Evolutionary conservation across 2,329 filamentous ascomycete species (phyloP), one percentile per base, ranked within the genome.

Genomic region (Arthrinium phaeospermum): DNA sequence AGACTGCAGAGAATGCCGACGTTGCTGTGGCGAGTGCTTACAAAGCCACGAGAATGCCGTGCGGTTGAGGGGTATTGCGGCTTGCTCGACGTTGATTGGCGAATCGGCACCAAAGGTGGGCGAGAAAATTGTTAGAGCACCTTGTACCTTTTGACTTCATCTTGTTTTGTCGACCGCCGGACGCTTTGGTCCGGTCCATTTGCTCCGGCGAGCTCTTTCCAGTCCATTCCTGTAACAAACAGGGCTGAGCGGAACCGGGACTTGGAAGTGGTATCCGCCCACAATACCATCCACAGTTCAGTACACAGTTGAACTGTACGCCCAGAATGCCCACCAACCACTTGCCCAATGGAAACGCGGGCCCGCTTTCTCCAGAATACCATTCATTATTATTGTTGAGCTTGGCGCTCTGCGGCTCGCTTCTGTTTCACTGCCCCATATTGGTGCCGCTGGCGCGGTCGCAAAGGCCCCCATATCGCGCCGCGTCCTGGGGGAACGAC

Each of bases 101-200:
- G 24, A 49, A 37, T n/a, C 8, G 3, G 16, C 0, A 10, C 8
- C 8, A 2, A 13, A 22, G 1, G 45, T 22, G 27, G 24, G 30
- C 19, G 67, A 16, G 24, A 57, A 70, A 76, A 76, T 76, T 77
- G 75, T 77, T 77, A 77, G 74, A 73, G 73, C 45, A 30, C 30
- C 24, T 75, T 73, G 76, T 77, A 76, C 61, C 72, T n/a, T 61
- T 45, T 49, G 44, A 30, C 67, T 41, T 64, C 57, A 64, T n/a
- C 30, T 13, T 64, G 57, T 30, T 34, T 45, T 46, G n/a, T 12
- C 24, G 3, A 22, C 24, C 4, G 41, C n/a, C 67, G 67, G 67
- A 68, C 34, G 6, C 22, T 49, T 22, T 61, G 53, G 34, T 64
- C 57, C 57, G 16, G 16, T n/a, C 7, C 22, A 12, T n/a, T 69